Evolutionary conservation across 371 early-diverging fungal genomes (phyloP), one percentile per base, ranked within the genome.

Genomic region (Amoeboaphelidium protococcarum): DNA sequence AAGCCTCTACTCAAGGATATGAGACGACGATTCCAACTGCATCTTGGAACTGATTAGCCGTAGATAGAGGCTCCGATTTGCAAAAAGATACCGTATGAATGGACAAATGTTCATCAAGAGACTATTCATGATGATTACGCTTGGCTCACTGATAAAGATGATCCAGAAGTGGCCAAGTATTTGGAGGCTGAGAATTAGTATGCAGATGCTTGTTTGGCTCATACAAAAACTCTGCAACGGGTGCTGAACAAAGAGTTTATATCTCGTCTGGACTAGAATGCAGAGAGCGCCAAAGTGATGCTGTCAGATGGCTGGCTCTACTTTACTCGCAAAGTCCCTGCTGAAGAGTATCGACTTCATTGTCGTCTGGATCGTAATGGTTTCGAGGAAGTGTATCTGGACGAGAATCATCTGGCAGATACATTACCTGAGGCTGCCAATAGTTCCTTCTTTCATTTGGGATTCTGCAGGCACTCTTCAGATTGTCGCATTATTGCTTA

Each of bases 231-330:
- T 2, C 52, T 71, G 25, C 72, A 69, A 43, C 62, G 59, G 26
- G 47, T 64, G 6, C 57, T 72, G 21, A 67, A 69, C 53, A 66
- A 62, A 47, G 72, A 72, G 48, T 72, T 72, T 51, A 64, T 72
- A 12, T 61, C 66, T n/a, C 54, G 72, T 2, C 41, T 71, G 22
- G 70, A 72, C 48, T 66, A 69, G 21, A 52, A 58, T 40, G 68
- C 69, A 43, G 61, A 63, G 46, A 62, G 72, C 2, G 64, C 70
- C 0, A 43, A 47, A 2, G 67, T 69, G 1, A 52, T 56, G 0
- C 50, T 72, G n/a, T 49, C 57, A 25, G 72, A 72, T 45, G 70
- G 72, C 1, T 72, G 55, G 57, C 52, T 52, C 6, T 72, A 72
- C 48, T 72, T 65, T 45, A 57, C 67, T 13, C 58, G 58, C 40